Percentiles rank a stretch among this genome's conserved stretches.
Conservation (phyloP, 192 early-diverging fungal species). For the Coemansia sp. region DNA sequence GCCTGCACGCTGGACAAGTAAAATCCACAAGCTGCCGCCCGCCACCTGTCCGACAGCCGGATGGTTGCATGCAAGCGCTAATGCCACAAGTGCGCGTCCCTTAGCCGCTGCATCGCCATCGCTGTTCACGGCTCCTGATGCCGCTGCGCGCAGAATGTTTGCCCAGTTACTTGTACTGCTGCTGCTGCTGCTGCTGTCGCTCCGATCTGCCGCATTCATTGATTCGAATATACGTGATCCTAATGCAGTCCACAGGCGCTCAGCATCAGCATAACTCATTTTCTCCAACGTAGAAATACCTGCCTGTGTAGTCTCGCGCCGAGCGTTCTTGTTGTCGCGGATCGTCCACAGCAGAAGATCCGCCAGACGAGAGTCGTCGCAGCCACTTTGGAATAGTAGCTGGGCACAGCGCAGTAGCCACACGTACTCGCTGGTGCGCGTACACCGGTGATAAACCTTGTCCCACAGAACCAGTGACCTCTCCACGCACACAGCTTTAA, state of each 20-base stretch:
- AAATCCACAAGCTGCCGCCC: constrained; percentile 81
- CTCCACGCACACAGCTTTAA: constrained; percentile 50
- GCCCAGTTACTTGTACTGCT: constrained; percentile 20
- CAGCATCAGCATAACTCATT: constrained; percentile 21
- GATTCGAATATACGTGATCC: constrained; percentile 13
- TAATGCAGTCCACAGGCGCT: constrained; percentile 26
- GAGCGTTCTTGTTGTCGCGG: constrained; percentile 39
- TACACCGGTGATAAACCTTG: constrained; percentile 75
- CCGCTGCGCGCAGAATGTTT: constrained; percentile 14
- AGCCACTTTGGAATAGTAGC: constrained; percentile 29
- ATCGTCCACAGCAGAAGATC: constrained; percentile 29
- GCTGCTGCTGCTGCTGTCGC: neutral
- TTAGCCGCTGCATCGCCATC: constrained; percentile 10
- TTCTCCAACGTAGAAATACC: constrained; percentile 6
- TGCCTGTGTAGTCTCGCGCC: constrained; percentile 5
- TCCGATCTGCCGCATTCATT: constrained; percentile 14
- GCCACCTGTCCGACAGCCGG: constrained; percentile 22
- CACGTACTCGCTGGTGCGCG: constrained; percentile 58
- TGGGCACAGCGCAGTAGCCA: constrained; percentile 69
- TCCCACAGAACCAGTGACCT: constrained; percentile 81
- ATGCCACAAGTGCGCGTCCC: constrained; percentile 43
- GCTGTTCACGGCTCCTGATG: constrained; percentile 6
- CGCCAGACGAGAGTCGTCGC: constrained; percentile 29
- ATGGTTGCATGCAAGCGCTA: constrained; percentile 57
- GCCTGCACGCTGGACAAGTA: constrained; percentile 72